Conservation (phyloP, 1,284 basidiomycete genomes). For the Thelephora terrestris region DNA sequence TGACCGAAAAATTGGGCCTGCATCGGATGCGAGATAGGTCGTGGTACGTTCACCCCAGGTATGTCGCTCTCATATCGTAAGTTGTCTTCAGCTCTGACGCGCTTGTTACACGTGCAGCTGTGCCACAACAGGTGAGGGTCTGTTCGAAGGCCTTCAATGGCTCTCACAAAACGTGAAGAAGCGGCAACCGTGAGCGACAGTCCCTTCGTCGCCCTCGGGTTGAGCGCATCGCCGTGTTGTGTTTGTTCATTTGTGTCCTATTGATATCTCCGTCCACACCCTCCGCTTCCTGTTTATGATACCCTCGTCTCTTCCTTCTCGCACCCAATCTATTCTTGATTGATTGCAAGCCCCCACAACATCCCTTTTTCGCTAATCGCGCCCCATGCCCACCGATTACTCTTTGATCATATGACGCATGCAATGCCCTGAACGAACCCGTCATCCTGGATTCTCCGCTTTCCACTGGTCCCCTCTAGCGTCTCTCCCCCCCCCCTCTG, state of each 20-base stretch:
- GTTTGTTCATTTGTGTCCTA: slow-evolving; percentile 10
- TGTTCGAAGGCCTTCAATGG: slow-evolving; percentile 95
- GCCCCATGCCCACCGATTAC: no score
- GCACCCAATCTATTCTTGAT: slow-evolving; percentile 12
- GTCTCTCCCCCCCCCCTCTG: no score
- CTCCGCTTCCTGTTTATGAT: slow-evolving; percentile 9
- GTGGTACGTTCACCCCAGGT: slow-evolving; percentile 99
- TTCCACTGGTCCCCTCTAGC: no score
- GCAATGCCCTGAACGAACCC: no score
- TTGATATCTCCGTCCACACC: slow-evolving; percentile 25
- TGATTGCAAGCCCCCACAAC: neutral
- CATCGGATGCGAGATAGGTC: slow-evolving; percentile 94
- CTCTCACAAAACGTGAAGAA: slow-evolving; percentile 94
- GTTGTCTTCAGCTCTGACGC: slow-evolving; percentile 1
- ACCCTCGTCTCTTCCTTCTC: slow-evolving; percentile 11
- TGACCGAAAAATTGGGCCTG: slow-evolving; percentile 94
- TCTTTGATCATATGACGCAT: no score
- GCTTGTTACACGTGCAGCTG: slow-evolving; percentile 42
- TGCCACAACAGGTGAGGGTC: slow-evolving; percentile 91
- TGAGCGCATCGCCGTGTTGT: slow-evolving; percentile 4
- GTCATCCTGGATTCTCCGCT: no score
- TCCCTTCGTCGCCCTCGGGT: no score
- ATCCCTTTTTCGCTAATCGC: no score
- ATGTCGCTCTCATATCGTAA: slow-evolving; percentile 16
- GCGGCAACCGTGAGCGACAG: slow-evolving; percentile 48